These are phyloP conservation scores for Fistulinella prunicolor DNA, from an alignment of 768 basidiomycete genomes.

Conservation along the genomic window DNA sequence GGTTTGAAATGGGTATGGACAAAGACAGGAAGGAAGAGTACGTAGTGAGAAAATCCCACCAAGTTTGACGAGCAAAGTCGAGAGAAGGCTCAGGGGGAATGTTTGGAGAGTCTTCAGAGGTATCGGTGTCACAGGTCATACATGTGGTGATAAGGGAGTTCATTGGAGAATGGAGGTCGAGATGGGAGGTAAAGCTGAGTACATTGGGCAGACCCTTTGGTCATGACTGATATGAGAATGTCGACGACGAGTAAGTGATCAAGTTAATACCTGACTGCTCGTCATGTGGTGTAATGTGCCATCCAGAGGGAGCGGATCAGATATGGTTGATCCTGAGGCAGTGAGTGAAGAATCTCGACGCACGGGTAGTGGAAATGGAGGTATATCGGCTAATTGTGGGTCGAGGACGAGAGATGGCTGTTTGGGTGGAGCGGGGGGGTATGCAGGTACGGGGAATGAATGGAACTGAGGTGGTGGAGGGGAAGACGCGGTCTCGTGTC, in stretches of 20 bases:
- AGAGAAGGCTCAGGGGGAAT: conserved; percentile 60
- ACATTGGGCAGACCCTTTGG: conserved; percentile 20
- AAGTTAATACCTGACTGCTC: conserved; percentile 31
- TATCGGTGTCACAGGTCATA: conserved; percentile 8
- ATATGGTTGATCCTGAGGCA: conserved; percentile 6
- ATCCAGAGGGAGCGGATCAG: conserved; percentile 9
- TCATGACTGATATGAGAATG: conserved; percentile 23
- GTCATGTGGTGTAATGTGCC: conserved; percentile 13
- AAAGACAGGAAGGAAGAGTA: conserved; percentile 42
- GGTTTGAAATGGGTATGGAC: conserved; percentile 40
- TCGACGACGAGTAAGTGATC: conserved; percentile 19
- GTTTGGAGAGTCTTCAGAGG: conserved; percentile 7
- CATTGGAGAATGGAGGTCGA: conserved; percentile 2
- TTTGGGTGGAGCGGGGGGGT: conserved; percentile 2
- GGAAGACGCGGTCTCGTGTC: not conserved
- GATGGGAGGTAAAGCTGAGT: conserved; percentile 3
- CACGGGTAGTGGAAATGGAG: conserved; percentile 4
- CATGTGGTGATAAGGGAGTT: not conserved
- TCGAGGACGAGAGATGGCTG: conserved; percentile 20
- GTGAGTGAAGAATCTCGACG: conserved; percentile 2
- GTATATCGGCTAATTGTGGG: conserved; percentile 23
- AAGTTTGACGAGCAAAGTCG: conserved; percentile 65
- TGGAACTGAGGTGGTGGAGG: conserved; percentile 2
- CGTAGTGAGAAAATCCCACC: conserved; percentile 73
- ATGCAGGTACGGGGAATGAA: not conserved